Base-by-base conservation (phyloP, 1,284 basidiomycete genomes). In the Gomphus sp. region DNA sequence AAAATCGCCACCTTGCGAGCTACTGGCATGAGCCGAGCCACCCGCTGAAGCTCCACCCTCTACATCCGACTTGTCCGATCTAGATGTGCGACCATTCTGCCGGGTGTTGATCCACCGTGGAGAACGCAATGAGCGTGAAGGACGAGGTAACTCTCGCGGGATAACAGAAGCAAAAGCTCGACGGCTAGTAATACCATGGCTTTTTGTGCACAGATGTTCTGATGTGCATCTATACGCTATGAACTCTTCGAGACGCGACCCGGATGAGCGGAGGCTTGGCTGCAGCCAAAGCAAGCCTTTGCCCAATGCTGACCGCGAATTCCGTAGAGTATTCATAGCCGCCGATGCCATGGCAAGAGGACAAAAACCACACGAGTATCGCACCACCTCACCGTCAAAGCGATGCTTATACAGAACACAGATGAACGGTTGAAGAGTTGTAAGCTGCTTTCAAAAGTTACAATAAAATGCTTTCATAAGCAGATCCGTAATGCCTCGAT, bases 401-500 rank as follows among this genome's bases (percentile, higher is more conserved):
- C 25, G 52, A 22, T 18, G n/a, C 16, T 18, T 12, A 33, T 16
- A 45, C 33, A 28, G 36, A 31, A 33, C 10, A 37, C 53, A 34
- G 44, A 55, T 39, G 43, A 22, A 28, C 22, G 9, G 44, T 25
- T 7, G 28, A 31, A 14, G 41, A 28, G 39, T 31, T 9, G 7
- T 22, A 31, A 14, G 16, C n/a, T 28, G 4, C 25, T 41, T 37
- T 39, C 9, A 34, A 22, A 22, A 28, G 28, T 28, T 28, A 28
- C 28, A 28, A 4, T 28, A 28, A 7, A 6, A 2, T 36, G 33
- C 36, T 53, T 53, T 14, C 52, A 43, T 53, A 53, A 53, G 36
- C 18, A 16, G 18, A 18, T 4, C n/a, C 9, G 11, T 31, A 16
- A 72, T 72, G 68, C 64, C 69, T 60, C 70, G 71, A 39, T 77